These are phyloP conservation scores for Aspergillus novofumigatus DNA, from an alignment of 2,329 filamentous ascomycete species.

Conservation along the genomic window DNA sequence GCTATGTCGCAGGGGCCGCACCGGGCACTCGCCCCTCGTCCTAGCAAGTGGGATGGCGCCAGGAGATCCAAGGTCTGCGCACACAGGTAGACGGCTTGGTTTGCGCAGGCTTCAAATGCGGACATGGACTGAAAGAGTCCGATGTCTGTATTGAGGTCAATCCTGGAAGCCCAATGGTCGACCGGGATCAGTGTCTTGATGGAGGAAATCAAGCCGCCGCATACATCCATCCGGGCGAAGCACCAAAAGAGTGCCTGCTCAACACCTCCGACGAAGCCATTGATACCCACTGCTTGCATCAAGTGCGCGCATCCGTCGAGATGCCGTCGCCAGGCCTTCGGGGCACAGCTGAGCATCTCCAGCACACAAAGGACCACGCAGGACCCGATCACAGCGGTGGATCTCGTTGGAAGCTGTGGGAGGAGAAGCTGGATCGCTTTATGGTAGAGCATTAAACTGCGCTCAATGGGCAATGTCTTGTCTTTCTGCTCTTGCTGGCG, in stretches of 20 bases:
- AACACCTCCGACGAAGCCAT: constrained; percentile 49
- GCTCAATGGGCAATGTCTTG: constrained; percentile 38
- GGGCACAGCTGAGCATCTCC: constrained; percentile 49
- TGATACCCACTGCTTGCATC: constrained; percentile 48
- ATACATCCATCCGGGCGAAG: constrained; percentile 54
- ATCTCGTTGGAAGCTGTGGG: constrained; percentile 40
- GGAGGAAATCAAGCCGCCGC: constrained; percentile 51
- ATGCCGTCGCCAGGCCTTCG: constrained; percentile 50
- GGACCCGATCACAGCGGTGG: constrained; percentile 18
- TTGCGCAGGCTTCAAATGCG: too few relatives aligned
- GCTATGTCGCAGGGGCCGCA: too few relatives aligned
- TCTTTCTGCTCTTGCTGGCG: constrained; percentile 49
- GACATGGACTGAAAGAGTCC: too few relatives aligned
- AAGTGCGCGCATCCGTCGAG: constrained; percentile 51
- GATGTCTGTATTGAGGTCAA: constrained; percentile 14
- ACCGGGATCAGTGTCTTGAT: constrained; percentile 49
- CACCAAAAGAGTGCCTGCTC: constrained; percentile 54
- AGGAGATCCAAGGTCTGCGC: too few relatives aligned
- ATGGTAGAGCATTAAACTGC: constrained; percentile 48
- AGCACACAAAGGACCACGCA: constrained; percentile 52
- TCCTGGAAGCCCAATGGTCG: constrained; percentile 40
- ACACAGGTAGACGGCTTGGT: too few relatives aligned
- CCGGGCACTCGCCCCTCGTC: too few relatives aligned
- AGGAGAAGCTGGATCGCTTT: constrained; percentile 49
- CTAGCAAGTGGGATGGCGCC: too few relatives aligned